Evolutionary conservation across 176 grass and related monocot species (phyloP).

Genomic region (Eremochloa ophiuroides): DNA sequence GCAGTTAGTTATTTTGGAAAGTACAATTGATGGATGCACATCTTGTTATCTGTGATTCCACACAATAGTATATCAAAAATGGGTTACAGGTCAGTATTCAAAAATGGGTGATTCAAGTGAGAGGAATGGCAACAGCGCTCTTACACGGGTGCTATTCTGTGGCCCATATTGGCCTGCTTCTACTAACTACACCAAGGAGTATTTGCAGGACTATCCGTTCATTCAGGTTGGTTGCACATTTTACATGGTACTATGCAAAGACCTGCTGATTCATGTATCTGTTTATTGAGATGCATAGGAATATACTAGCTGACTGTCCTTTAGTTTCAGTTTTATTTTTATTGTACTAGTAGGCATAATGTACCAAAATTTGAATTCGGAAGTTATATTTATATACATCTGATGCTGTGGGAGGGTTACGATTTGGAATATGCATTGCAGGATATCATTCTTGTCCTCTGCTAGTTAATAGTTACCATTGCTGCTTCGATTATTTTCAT

Average conservation of each 20-base stretch:
- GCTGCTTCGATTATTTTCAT: neutral
- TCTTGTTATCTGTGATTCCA: neutral
- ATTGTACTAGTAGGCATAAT: neutral
- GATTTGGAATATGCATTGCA: neutral
- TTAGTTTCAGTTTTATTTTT: neutral
- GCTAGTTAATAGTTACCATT: neutral
- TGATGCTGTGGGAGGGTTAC: neutral
- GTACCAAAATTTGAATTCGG: neutral
- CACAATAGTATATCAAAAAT: too few species aligned
- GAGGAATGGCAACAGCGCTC: neutral
- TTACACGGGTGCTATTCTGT: conserved; percentile 75
- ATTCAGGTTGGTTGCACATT: conserved; percentile 54
- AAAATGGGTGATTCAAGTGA: conserved; percentile 36
- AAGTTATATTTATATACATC: neutral
- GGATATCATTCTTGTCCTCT: neutral
- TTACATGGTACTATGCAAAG: neutral
- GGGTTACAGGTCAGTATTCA: conserved; percentile 46
- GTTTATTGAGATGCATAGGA: neutral
- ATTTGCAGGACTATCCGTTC: conserved; percentile 69
- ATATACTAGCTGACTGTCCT: neutral
- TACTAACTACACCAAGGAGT: conserved; percentile 70
- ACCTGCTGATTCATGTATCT: neutral
- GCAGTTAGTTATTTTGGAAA: neutral
- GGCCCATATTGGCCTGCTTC: conserved; percentile 60
- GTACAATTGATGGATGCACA: too few species aligned